These are phyloP conservation scores for Aegilops tauschii DNA, from an alignment of 176 grass and related monocot genomes.

Conservation along the genomic window DNA sequence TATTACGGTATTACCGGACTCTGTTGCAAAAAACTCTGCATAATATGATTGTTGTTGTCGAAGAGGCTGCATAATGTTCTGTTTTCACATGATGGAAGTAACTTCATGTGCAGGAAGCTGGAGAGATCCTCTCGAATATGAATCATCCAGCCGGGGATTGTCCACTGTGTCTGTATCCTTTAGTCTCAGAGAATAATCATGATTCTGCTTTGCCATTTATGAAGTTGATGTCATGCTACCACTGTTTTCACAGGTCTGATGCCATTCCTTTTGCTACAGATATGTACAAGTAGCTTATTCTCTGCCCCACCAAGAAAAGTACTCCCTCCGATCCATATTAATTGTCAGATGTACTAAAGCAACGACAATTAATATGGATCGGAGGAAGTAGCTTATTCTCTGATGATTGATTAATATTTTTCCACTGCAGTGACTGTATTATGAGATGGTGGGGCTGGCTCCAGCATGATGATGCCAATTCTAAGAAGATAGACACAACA, in stretches of 20 bases:
- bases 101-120: slow-evolving; percentile 66
- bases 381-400: neutral
- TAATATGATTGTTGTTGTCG: neutral
- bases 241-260: slow-evolving; percentile 89
- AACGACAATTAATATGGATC: too few species aligned
- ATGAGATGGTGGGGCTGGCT: slow-evolving; percentile 90
- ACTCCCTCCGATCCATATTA: too few species aligned
- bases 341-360: too few species aligned
- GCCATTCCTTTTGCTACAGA: neutral
- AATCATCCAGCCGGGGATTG: slow-evolving; percentile 98
- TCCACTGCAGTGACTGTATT: slow-evolving; percentile 66
- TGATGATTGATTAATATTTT: slow-evolving; percentile 20
- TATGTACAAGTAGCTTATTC: slow-evolving; percentile 15
- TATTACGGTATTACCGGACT: neutral
- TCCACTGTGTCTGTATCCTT: slow-evolving; percentile 88
- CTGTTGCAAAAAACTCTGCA: neutral
- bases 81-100: slow-evolving; percentile 23
- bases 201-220: slow-evolving; percentile 64
- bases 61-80: neutral
- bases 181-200: slow-evolving; percentile 57
- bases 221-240: slow-evolving; percentile 99
- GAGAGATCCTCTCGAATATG: slow-evolving; percentile 79
- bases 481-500: slow-evolving; percentile 21
- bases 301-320: neutral
- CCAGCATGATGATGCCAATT: slow-evolving; percentile 34